A percentile compares a stretch with the other conserved stretches of the same genome.
These are phyloP conservation scores for Blastobotrys aristatus DNA, from an alignment of 1,139 yeast genomes.

Conservation along the genomic window DNA sequence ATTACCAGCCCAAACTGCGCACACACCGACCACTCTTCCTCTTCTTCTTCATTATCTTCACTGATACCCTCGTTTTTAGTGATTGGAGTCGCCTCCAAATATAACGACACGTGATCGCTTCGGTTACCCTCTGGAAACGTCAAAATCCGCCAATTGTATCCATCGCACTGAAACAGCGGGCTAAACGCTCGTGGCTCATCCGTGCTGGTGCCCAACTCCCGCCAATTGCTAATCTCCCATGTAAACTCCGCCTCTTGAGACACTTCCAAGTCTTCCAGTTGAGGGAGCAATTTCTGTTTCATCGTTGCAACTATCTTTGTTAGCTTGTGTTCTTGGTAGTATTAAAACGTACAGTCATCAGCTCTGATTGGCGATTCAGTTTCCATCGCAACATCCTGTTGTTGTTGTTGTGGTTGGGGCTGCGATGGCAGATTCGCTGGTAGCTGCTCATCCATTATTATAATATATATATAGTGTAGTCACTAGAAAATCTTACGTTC, in stretches of 20 bases:
- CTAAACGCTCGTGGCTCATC: constrained; percentile 20
- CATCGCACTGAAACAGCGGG: constrained; percentile 43
- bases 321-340: neutral
- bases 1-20: constrained; percentile 85
- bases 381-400: too few species aligned
- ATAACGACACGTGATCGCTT: constrained; percentile 30
- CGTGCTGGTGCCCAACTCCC: constrained; percentile 40
- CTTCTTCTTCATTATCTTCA: constrained; percentile 25
- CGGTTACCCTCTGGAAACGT: constrained; percentile 61
- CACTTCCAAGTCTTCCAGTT: constrained; percentile 37
- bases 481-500: too few species aligned
- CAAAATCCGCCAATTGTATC: constrained; percentile 65
- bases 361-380: neutral
- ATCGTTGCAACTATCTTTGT: constrained; percentile 22
- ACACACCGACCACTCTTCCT: constrained; percentile 70
- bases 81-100: constrained; percentile 32
- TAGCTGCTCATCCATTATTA: too few species aligned
- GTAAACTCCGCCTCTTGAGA: constrained; percentile 43
- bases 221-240: constrained; percentile 75
- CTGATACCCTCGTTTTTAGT: neutral
- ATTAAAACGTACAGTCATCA: constrained; percentile 3
- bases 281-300: constrained; percentile 28
- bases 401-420: neutral
- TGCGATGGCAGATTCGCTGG: too few species aligned
- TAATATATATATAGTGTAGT: too few species aligned